These are phyloP conservation scores for Serendipita sp. DNA, from an alignment of 768 basidiomycete genomes.

Conservation along the genomic window DNA sequence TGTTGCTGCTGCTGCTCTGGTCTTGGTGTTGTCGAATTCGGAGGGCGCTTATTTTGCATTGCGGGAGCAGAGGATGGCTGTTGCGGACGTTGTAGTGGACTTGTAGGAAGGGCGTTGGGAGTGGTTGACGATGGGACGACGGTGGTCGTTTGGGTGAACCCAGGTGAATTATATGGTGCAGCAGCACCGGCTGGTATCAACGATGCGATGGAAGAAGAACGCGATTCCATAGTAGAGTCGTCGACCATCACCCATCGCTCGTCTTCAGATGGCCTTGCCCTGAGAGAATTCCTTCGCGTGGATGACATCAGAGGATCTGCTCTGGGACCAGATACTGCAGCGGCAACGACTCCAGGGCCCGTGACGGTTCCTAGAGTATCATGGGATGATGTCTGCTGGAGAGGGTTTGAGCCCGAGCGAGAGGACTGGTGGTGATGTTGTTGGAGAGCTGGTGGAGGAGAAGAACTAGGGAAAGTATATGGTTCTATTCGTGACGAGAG, in stretches of 20 bases:
- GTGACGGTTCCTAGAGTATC: background rate
- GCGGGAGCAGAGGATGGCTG: background rate
- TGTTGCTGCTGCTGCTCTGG: constrained; percentile 1
- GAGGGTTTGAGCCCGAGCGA: background rate
- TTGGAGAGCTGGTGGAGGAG: background rate
- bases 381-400: background rate
- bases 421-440: background rate
- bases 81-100: background rate
- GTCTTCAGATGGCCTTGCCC: background rate
- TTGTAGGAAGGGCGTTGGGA: background rate
- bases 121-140: background rate
- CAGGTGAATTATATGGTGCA: constrained; percentile 1
- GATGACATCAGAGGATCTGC: background rate
- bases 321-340: background rate
- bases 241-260: background rate
- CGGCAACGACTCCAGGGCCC: background rate
- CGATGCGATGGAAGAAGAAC: background rate
- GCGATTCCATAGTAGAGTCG: background rate
- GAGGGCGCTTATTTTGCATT: background rate
- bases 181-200: constrained; percentile 2
- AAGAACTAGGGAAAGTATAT: background rate
- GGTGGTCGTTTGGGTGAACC: background rate
- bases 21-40: background rate
- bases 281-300: background rate
- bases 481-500: constrained; percentile 4